A percentile compares a stretch with the other conserved stretches of the same genome.
phyloP scores from a whole-genome alignment of 2,329 filamentous ascomycete genomes.

The Fusarium napiforme region DNA sequence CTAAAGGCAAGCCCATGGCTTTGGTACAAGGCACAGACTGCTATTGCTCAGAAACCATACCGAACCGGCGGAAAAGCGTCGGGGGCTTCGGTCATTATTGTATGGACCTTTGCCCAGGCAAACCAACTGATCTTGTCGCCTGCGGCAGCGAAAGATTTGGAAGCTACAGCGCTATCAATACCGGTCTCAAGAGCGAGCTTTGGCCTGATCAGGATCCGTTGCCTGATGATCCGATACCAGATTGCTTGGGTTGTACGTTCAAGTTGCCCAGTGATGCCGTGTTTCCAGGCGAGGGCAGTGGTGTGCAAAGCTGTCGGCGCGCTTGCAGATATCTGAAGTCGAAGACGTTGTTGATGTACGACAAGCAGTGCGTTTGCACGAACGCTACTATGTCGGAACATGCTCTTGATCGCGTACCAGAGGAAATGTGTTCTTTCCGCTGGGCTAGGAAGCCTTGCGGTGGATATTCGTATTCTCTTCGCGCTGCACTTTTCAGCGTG shows the following conservation, averaged over 20 bases:
- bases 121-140: neutral
- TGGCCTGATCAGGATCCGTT: neutral
- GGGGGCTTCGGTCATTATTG: neutral
- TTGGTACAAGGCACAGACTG: neutral
- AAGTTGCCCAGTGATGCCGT: neutral
- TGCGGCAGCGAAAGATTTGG: neutral
- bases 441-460: neutral
- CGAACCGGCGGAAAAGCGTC: neutral
- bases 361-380: neutral
- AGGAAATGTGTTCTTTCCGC: neutral
- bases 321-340: neutral
- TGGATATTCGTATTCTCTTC: neutral
- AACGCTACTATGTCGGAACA: neutral
- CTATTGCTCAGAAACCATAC: neutral
- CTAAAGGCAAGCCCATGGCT: neutral
- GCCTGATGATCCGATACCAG: neutral
- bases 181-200: neutral
- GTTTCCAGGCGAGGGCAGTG: neutral
- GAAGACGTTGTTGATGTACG: neutral
- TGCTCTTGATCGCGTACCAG: neutral
- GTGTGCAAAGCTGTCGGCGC: neutral
- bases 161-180: neutral
- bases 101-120: neutral
- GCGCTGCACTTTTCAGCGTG: neutral
- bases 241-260: neutral